Conservation (phyloP, 1,139 yeast genomes). For the Blastobotrys persicus region DNA sequence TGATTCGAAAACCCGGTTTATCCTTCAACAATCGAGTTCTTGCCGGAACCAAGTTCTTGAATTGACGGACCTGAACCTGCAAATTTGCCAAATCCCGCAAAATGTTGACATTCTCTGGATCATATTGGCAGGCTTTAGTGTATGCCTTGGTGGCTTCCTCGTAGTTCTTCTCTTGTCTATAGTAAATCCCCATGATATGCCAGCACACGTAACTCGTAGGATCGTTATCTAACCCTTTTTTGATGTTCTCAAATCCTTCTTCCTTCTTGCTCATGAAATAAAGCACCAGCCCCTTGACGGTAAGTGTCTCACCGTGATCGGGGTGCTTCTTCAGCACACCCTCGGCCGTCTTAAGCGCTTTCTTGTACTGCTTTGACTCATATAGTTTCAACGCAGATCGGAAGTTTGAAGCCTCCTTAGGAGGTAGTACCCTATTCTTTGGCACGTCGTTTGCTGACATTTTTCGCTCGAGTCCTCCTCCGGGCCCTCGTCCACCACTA, state of each 20-base stretch:
- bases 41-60: constrained; percentile 56
- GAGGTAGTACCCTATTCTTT: constrained; percentile 30
- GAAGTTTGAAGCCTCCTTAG: constrained; percentile 68
- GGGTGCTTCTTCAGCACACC: constrained; percentile 72
- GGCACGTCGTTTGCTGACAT: constrained; percentile 20
- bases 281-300: constrained; percentile 77
- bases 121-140: constrained; percentile 71
- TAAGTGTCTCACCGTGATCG: constrained; percentile 74
- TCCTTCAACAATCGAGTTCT: constrained; percentile 69
- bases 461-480: background rate
- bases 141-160: constrained; percentile 79
- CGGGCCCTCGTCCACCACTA: background rate
- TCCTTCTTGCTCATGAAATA: constrained; percentile 50
- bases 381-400: constrained; percentile 79
- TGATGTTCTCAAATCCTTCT: constrained; percentile 65
- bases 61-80: constrained; percentile 80
- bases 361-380: constrained; percentile 83
- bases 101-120: constrained; percentile 75
- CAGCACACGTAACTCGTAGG: constrained; percentile 62
- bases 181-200: constrained; percentile 84
- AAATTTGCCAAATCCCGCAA: constrained; percentile 77
- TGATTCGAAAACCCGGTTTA: constrained; percentile 82
- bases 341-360: constrained; percentile 75
- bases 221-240: constrained; percentile 59
- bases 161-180: constrained; percentile 67